Percentiles rank a stretch among this genome's conserved stretches.
These are phyloP conservation scores for Lotus japonicus DNA, from an alignment of 306 rosid species.

Conservation along the genomic window DNA sequence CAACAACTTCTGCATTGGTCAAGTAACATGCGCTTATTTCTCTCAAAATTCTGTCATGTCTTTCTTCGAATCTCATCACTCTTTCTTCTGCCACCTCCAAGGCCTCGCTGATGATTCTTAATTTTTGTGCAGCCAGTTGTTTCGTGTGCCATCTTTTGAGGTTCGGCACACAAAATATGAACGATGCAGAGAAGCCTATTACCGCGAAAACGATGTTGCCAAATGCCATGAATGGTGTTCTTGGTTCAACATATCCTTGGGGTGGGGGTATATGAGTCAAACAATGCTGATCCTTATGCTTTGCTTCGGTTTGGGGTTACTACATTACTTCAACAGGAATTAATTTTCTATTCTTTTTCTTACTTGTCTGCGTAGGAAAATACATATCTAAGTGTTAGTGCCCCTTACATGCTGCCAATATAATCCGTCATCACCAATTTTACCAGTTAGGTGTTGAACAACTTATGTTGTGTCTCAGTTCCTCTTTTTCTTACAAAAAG, in stretches of 20 bases:
- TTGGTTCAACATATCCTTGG: neutral
- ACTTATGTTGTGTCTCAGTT: too few species aligned
- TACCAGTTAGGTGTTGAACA: neutral
- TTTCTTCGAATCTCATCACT: conserved; percentile 40
- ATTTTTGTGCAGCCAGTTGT: conserved; percentile 32
- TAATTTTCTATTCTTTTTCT: neutral
- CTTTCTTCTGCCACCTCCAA: conserved; percentile 54
- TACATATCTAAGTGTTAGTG: neutral
- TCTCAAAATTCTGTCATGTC: conserved; percentile 50
- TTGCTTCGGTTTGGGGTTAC: conserved; percentile 25
- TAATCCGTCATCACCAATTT: neutral
- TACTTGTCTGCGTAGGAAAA: neutral
- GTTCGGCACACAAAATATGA: conserved; percentile 33
- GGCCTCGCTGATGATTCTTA: conserved; percentile 41
- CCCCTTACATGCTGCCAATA: neutral
- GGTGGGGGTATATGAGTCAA: neutral
- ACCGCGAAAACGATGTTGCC: conserved; percentile 21
- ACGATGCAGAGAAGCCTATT: conserved; percentile 50
- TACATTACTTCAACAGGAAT: conserved; percentile 19
- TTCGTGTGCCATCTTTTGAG: conserved; percentile 34
- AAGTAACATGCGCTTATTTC: conserved; percentile 43
- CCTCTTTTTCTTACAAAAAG: neutral
- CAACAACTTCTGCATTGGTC: conserved; percentile 41
- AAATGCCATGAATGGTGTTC: conserved; percentile 22
- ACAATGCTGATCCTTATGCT: conserved; percentile 3